phyloP scores from a whole-genome alignment of 1,284 basidiomycete species.

The Gymnopus androsaceus region DNA sequence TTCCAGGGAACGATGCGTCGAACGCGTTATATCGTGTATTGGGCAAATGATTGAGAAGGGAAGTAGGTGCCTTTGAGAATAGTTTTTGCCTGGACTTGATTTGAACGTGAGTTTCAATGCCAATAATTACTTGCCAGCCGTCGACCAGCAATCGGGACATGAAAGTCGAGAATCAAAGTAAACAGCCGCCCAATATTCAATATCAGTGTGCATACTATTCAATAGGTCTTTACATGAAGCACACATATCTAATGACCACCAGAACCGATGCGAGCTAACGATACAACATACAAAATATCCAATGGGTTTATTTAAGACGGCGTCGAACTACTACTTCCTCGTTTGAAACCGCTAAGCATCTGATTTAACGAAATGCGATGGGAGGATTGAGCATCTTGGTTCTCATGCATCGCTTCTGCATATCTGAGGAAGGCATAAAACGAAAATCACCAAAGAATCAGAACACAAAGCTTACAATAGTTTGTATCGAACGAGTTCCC shows the following conservation, averaged over 20 bases:
- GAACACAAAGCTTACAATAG: slow-evolving; percentile 64
- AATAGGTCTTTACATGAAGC: too few species aligned
- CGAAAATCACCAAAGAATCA: neutral
- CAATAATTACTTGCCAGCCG: slow-evolving; percentile 87
- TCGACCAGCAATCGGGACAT: slow-evolving; percentile 23
- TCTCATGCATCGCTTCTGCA: slow-evolving; percentile 86
- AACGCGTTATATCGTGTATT: slow-evolving; percentile 83
- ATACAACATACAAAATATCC: neutral
- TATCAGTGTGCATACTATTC: too few species aligned
- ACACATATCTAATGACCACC: neutral
- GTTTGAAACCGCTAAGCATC: slow-evolving; percentile 13
- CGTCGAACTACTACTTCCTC: slow-evolving; percentile 16
- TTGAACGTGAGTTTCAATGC: slow-evolving; percentile 96
- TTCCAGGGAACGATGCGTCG: slow-evolving; percentile 93
- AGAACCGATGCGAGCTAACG: neutral
- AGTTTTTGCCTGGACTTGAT: slow-evolving; percentile 86
- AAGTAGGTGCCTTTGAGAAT: slow-evolving; percentile 73
- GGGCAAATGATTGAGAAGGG: slow-evolving; percentile 36
- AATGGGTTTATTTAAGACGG: neutral
- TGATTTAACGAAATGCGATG: slow-evolving; percentile 57
- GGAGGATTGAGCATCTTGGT: slow-evolving; percentile 75
- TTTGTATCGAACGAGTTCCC: slow-evolving; percentile 90
- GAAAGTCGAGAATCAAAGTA: slow-evolving; percentile 4
- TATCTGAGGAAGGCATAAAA: slow-evolving; percentile 46
- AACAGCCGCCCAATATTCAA: too few species aligned